phyloP scores from a whole-genome alignment of 352 stramenopile genomes.

The Pythium plurisporium region DNA sequence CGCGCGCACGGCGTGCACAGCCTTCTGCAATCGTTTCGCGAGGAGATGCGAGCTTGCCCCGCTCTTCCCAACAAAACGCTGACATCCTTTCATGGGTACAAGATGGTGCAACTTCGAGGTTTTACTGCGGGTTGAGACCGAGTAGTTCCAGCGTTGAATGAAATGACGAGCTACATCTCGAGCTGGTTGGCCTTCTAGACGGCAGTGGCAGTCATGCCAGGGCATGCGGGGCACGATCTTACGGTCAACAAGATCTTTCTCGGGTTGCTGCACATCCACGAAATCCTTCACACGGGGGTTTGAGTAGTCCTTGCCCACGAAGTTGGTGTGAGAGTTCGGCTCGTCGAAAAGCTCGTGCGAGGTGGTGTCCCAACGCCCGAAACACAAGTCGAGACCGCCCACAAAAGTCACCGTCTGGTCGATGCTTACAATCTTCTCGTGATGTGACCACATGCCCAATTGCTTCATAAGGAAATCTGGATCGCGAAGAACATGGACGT shows the following conservation, averaged over 20 bases:
- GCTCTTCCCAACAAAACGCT: slow-evolving; percentile 30
- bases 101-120: slow-evolving; percentile 86
- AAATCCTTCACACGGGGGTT: slow-evolving; percentile 90
- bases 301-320: slow-evolving; percentile 85
- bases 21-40: slow-evolving; percentile 56
- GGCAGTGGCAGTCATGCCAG: slow-evolving; percentile 88
- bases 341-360: slow-evolving; percentile 64
- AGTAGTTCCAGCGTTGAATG: slow-evolving; percentile 91
- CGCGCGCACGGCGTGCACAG: slow-evolving; percentile 54
- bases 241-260: slow-evolving; percentile 82
- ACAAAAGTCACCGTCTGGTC: slow-evolving; percentile 84
- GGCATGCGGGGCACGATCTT: slow-evolving; percentile 76
- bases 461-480: slow-evolving; percentile 89
- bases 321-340: slow-evolving; percentile 46
- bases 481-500: slow-evolving; percentile 89
- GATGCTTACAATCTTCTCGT: slow-evolving; percentile 92
- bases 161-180: slow-evolving; percentile 88
- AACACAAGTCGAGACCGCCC: slow-evolving; percentile 85
- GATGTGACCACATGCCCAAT: slow-evolving; percentile 90
- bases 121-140: too few relatives aligned
- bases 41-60: slow-evolving; percentile 36
- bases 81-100: slow-evolving; percentile 72
- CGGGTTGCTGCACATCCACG: slow-evolving; percentile 78
- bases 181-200: slow-evolving; percentile 70
- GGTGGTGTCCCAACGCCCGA: slow-evolving; percentile 83